These are phyloP conservation scores for Monilinia fructigena DNA, from an alignment of 2,329 filamentous ascomycete species.

Conservation along the genomic window DNA sequence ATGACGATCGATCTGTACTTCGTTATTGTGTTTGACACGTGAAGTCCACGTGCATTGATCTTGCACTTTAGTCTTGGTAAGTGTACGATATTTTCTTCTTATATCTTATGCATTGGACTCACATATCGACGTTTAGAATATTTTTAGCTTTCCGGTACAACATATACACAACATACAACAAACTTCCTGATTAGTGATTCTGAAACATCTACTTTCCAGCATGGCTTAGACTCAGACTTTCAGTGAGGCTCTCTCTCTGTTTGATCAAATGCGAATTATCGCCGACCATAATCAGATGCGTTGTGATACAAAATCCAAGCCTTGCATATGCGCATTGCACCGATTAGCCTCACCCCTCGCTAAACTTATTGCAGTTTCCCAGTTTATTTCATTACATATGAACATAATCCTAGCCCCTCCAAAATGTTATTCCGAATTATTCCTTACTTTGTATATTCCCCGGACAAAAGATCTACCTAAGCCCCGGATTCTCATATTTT, in stretches of 20 bases:
- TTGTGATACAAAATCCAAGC: slow-evolving; percentile 8
- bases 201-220: slow-evolving; percentile 4
- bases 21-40: slow-evolving; percentile 5
- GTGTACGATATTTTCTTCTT: background rate
- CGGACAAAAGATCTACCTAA: background rate
- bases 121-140: slow-evolving; percentile 1
- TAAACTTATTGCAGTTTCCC: slow-evolving; percentile 5
- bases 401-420: background rate
- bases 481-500: background rate
- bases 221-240: slow-evolving; percentile 15
- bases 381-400: background rate
- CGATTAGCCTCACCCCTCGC: slow-evolving; percentile 10
- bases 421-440: slow-evolving; percentile 3
- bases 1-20: background rate
- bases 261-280: slow-evolving; percentile 5
- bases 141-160: background rate
- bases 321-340: slow-evolving; percentile 11
- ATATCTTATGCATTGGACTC: background rate
- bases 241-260: slow-evolving; percentile 2
- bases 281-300: slow-evolving; percentile 11
- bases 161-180: background rate
- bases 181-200: background rate
- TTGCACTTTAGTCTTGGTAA: slow-evolving; percentile 3
- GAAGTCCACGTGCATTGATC: slow-evolving; percentile 12
- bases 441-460: slow-evolving; percentile 6